These are phyloP conservation scores for Cunninghamia lanceolata DNA, from an alignment of 75 land plant species.

Conservation along the genomic window DNA sequence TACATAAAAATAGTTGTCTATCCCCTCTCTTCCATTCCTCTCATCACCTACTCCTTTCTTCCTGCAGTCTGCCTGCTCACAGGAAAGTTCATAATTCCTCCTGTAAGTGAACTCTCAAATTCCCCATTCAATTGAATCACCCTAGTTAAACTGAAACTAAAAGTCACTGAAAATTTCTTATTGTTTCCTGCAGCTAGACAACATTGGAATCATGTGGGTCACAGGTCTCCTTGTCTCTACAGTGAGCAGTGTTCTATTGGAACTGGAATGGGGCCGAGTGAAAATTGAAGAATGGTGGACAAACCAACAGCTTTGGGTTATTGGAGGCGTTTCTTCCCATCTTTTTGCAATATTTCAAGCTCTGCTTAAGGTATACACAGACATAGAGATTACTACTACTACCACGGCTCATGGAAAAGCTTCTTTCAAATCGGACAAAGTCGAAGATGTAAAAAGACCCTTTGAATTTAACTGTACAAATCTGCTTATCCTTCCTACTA, in stretches of 20 bases:
- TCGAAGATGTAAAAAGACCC: constrained; percentile 29
- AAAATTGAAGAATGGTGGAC: constrained; percentile 59
- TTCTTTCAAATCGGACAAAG: constrained; percentile 29
- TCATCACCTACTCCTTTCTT: constrained; percentile 20
- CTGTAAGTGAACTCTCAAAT: constrained; percentile 14
- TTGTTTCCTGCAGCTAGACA: background rate
- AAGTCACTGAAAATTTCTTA: background rate
- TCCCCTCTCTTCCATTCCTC: constrained; percentile 33
- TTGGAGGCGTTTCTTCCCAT: constrained; percentile 50
- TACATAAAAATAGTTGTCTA: constrained; percentile 38
- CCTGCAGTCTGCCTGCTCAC: constrained; percentile 32
- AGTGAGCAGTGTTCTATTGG: constrained; percentile 44
- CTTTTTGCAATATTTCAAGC: constrained; percentile 57
- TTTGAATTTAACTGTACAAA: constrained; percentile 40
- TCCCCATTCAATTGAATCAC: background rate
- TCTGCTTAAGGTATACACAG: constrained; percentile 38
- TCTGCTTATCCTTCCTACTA: constrained; percentile 35
- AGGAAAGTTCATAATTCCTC: constrained; percentile 28
- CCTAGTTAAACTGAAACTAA: background rate
- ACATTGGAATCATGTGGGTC: background rate
- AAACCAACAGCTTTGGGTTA: constrained; percentile 57
- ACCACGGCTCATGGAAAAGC: constrained; percentile 27
- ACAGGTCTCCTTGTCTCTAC: constrained; percentile 33
- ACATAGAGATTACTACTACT: constrained; percentile 44
- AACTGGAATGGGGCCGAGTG: constrained; percentile 52